A percentile compares a stretch with the other conserved stretches of the same genome.
Conservation (phyloP, 352 stramenopile genomes). For the Globisporangium spiculum region DNA sequence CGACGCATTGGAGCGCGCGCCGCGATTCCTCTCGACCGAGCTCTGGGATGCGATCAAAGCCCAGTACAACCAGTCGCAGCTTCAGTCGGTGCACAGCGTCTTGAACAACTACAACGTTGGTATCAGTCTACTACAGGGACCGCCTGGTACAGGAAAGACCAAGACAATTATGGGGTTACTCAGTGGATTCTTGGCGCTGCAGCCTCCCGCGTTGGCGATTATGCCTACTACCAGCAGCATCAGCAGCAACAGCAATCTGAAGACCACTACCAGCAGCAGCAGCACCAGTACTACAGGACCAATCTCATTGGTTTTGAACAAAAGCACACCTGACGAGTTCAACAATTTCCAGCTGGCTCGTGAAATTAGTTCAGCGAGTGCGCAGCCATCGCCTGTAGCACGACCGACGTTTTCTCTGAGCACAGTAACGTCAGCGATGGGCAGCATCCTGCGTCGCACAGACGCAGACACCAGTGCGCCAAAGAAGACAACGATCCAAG, state of each 20-base stretch:
- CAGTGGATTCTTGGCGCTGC: constrained; percentile 68
- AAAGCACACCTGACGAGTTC: constrained; percentile 24
- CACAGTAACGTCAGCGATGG: constrained; percentile 39
- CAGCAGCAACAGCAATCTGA: background rate
- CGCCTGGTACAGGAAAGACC: constrained; percentile 94
- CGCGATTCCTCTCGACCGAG: constrained; percentile 56
- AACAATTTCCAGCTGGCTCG: constrained; percentile 49
- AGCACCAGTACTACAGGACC: background rate
- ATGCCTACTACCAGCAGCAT: constrained; percentile 19
- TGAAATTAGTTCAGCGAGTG: constrained; percentile 22
- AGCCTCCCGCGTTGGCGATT: constrained; percentile 46
- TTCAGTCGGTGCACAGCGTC: constrained; percentile 85
- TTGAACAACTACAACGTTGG: constrained; percentile 85
- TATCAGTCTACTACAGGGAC: constrained; percentile 92
- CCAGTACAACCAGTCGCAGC: constrained; percentile 85
- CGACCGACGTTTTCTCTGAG: constrained; percentile 53
- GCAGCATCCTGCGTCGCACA: constrained; percentile 61
- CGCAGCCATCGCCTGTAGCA: background rate
- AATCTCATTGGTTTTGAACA: background rate
- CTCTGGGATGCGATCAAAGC: constrained; percentile 72
- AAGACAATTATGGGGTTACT: constrained; percentile 89
- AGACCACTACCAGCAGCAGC: background rate
- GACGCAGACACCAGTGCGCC: constrained; percentile 15
- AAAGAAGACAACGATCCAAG: constrained; percentile 62
- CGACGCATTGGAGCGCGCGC: constrained; percentile 50